Evolutionary conservation across 1,139 yeast species (phyloP), one percentile per base, ranked within the genome.

Genomic region (Kodamaea fungicola): DNA sequence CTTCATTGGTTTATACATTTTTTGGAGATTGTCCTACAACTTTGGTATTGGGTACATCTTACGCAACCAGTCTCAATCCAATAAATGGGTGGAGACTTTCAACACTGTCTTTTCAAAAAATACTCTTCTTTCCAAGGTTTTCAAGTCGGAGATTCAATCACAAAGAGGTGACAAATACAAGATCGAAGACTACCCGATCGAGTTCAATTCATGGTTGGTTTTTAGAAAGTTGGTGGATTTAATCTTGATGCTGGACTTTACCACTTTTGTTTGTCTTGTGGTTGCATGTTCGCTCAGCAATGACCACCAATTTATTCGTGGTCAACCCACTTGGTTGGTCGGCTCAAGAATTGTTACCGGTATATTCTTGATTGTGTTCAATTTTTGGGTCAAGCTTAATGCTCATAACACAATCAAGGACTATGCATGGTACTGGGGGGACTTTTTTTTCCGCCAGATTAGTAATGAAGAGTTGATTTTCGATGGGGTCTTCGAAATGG

Each of bases 391-490:
- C 35, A 87, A 87, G 57, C 67, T 86, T 10, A 92, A 87, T 60
- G 96, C 96, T 28, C 96, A 87, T 57, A 76, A 89, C 48, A 90
- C 88, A 19, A 90, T 87, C 40, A 86, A 87, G 56, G 96, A 87
- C 59, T 88, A 81, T 55, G 96, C 96, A 8, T 87, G 96, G 96
- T 87, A 87, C 61, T 87, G 96, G 96, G 96, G 96, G 24, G 96
- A 87, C 59, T 87, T 87, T 64, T 87, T 87, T 71, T 85, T 84
- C 62, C 73, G 90, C 43, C 84, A 86, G 55, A 87, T 79, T 49
- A 74, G 72, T 50, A 80, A 86, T 49, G 79, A 82, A 53, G 83
- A 84, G 44, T 73, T 87, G 52, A 83, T 87, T 25, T 87, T 87
- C 61, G 95, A 88, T 57, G 96, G 96, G 32, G 95, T 87, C 8